Evolutionary conservation across 1,139 yeast species (phyloP), one percentile per base, ranked within the genome.

Genomic region (Arxiozyma heterogenica): DNA sequence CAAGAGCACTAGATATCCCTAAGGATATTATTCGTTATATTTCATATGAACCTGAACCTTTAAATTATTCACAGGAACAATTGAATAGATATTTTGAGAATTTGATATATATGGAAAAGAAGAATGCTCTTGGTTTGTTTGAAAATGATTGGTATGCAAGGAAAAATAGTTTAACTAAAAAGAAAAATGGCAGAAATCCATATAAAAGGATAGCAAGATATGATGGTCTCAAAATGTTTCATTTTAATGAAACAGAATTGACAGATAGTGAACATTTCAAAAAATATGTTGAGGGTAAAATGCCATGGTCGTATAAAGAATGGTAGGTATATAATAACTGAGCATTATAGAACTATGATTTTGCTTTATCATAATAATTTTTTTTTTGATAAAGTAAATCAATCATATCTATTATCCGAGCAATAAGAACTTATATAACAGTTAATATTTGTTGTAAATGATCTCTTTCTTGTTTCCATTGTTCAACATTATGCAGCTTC

Each of bases 21-120:
- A n/a, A 21, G 17, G 49, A 53, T 4, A 49, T 55, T 12, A 58
- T 66, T 18, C 49, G 70, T 3, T 87, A 84, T 63, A 66, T 83
- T 42, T 89, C 93, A 0, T 75, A 81, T 54, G 77, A 80, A n/a
- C 95, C 90, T 1, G 61, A 64, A 4, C 85, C 86, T 1, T 53
- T 58, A 21, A 62, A 66, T 48, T 58, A 58, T 11, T 55, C 60
- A 18, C 63, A 63, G 12, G 46, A 42, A 5, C 54, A 66, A 57
- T 50, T 67, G 54, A 47, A 58, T 34, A 55, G 61, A 46, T 57
- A 65, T 60, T 79, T 75, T 56, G 62, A 71, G 4, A 79, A 78
- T 45, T 64, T 84, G 41, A 58, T 65, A 1, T 57, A 63, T 7
- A 71, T 78, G 54, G 95, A 87, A 63, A 66, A 71, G 49, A 70